Evolutionary conservation across 202 grass and related monocot species (phyloP), one percentile per base, ranked within the genome.

Genomic region (Digitaria exilis): DNA sequence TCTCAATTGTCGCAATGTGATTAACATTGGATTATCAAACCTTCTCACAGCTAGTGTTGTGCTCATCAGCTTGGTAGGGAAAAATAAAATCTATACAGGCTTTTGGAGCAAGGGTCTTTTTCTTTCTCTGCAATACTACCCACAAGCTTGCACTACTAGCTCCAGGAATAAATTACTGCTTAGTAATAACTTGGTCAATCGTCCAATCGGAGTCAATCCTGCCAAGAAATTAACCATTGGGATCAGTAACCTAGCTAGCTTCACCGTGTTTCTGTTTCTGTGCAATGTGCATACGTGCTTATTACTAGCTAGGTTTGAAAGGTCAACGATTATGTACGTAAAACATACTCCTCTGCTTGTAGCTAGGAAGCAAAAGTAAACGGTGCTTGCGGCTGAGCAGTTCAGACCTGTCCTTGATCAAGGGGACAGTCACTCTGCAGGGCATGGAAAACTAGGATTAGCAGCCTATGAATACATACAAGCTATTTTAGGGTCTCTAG

Each of bases 351-450:
- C 78, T 39, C 32, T 29, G 21, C 9, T 50, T 65, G 21, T 4
- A 54, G n/a, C n/a, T n/a, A n/a, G 39, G 49, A 34, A 66, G 9
- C 18, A 70, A 79, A 87, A 83, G 80, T 83, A 79, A 83, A 80
- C 80, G 75, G 42, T 58, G 61, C 34, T 60, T 65, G 84, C 69
- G 80, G 84, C 88, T 71, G 35, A 46, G 50, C 21, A 64, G 80
- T 90, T 80, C 84, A 90, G 83, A 84, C 84, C 3, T 90, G 80
- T 71, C 84, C 75, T 76, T 80, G 3, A 83, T 70, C 80, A 76
- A 72, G 80, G 80, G 80, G 75, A 80, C 88, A 90, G 29, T 57
- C 69, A 76, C 59, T 71, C 52, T 71, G 24, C 51, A 19, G 68
- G 79, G 4, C 84, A 83, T 79, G 58, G 42, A 86, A 86, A 90